Conservation (phyloP, 345 rosid species). For the Lumnitzera racemosa region DNA sequence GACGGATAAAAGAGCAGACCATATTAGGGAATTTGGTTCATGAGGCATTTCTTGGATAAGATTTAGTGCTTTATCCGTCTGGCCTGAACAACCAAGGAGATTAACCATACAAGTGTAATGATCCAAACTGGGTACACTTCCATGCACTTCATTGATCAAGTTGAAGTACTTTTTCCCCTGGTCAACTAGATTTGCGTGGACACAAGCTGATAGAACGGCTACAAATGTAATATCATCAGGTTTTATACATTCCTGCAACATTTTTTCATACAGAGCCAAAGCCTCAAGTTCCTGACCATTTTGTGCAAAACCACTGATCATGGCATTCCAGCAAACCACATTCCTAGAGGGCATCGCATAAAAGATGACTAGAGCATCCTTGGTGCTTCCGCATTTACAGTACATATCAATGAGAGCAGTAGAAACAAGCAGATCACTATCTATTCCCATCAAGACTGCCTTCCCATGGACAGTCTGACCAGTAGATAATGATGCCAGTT, state of each 20-base stretch:
- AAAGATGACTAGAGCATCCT: constrained; percentile 35
- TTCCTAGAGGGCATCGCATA: constrained; percentile 28
- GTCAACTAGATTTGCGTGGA: constrained; percentile 43
- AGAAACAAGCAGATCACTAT: constrained; percentile 42
- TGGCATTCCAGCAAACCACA: constrained; percentile 51
- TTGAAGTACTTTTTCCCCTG: constrained; percentile 39
- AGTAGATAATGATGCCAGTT: constrained; percentile 36
- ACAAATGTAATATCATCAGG: constrained; percentile 46
- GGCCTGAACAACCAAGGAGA: constrained; percentile 49
- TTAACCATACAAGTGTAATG: constrained; percentile 48
- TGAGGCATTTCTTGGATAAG: constrained; percentile 34
- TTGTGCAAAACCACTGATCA: constrained; percentile 49
- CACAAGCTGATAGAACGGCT: constrained; percentile 52
- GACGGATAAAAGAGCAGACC: constrained; percentile 47
- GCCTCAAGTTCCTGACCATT: constrained; percentile 50
- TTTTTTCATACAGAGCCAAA: constrained; percentile 34
- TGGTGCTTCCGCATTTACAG: constrained; percentile 45
- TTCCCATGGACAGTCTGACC: constrained; percentile 49
- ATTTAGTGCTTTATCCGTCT: constrained; percentile 30
- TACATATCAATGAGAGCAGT: constrained; percentile 49
- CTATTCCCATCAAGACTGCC: constrained; percentile 34
- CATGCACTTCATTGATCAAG: constrained; percentile 35
- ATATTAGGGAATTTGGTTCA: constrained; percentile 38
- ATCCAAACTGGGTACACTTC: constrained; percentile 30
- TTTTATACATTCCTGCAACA: constrained; percentile 35